Percentiles rank a stretch among this genome's conserved stretches.
phyloP scores from a whole-genome alignment of 1,284 basidiomycete genomes.

The Rugiboletus extremiorientalis region DNA sequence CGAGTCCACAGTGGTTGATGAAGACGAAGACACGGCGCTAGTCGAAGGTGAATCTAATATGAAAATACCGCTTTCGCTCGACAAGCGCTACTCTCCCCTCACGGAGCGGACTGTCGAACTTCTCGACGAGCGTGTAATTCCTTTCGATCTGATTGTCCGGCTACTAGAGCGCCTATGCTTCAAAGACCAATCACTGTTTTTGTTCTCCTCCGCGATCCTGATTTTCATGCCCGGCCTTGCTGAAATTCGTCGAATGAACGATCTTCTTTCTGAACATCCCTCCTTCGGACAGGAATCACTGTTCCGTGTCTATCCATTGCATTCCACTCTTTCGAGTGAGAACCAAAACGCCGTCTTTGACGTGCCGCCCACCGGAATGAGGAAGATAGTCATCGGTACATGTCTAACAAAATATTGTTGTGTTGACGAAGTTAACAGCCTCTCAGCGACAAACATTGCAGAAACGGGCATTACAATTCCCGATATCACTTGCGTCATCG shows the following conservation, averaged over 20 bases:
- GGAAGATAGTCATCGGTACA: slow-evolving; percentile 91
- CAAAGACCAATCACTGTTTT: slow-evolving; percentile 49
- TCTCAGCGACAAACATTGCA: slow-evolving; percentile 58
- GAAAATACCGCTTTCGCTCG: slow-evolving; percentile 55
- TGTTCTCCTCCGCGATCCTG: slow-evolving; percentile 82
- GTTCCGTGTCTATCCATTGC: slow-evolving; percentile 89
- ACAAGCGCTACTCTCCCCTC: slow-evolving; percentile 68
- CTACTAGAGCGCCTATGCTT: slow-evolving; percentile 90
- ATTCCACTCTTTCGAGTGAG: slow-evolving; percentile 91
- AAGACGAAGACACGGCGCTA: slow-evolving; percentile 57
- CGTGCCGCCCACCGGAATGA: slow-evolving; percentile 72
- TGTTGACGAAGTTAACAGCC: slow-evolving; percentile 68
- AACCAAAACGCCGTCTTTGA: slow-evolving; percentile 92
- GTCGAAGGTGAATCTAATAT: slow-evolving; percentile 30
- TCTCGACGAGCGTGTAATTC: slow-evolving; percentile 88
- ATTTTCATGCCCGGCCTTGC: slow-evolving; percentile 94
- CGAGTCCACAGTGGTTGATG: slow-evolving; percentile 71
- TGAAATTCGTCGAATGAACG: slow-evolving; percentile 89
- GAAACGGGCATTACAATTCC: slow-evolving; percentile 98
- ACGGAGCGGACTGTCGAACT: slow-evolving; percentile 85
- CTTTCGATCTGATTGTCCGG: slow-evolving; percentile 87
- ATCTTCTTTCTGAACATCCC: slow-evolving; percentile 77
- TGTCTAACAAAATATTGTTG: slow-evolving; percentile 1
- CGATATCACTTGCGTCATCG: slow-evolving; percentile 97
- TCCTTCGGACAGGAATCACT: slow-evolving; percentile 63